Evolutionary conservation across 2,329 filamentous ascomycete genomes (phyloP), one percentile per base, ranked within the genome.

Genomic region (Diaporthe vaccinii): DNA sequence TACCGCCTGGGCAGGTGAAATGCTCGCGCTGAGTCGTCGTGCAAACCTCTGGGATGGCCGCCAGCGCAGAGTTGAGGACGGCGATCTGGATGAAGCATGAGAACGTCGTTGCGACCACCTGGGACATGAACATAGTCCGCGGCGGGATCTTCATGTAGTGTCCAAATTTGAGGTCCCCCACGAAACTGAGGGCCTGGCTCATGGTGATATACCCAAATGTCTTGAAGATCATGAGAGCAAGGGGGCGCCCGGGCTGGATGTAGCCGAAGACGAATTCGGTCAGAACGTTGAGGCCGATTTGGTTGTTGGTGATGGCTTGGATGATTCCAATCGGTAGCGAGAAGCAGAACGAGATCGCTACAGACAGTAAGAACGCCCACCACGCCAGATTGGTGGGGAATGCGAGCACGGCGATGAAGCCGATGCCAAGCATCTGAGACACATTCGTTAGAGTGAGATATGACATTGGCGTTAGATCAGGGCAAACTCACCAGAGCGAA

Each of bases 191-290:
- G 0, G 91, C 90, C 82, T 93, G 91, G 1, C 89, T 90, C 89
- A 91, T 91, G 72, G 89, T 91, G 76, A 91, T 90, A 80, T 89
- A 91, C 41, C 90, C 90, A 78, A 90, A 92, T 0, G 89, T 91
- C 82, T 92, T 91, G 83, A 92, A 92, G 22, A 95, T 87, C 93
- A 95, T 95, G 76, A 95, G 89, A 0, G 92, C 93, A 73, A 95
- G 84, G 0, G 93, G 93, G 8, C 89, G 85, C 3, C 93, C 93
- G 0, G 93, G 93, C 77, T 94, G 92, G 79, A 95, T 93, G 79
- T 95, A 95, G 1, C 93, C 93, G 75, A 91, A 91, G 5, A 95
- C 85, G 77, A 95, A 94, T 83, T 94, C 93, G 0, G 93, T 94
- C 77, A 95, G 85, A 36, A 95, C 93, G 77, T 95, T 95, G 49